Evolutionary conservation across 2,329 filamentous ascomycete species (phyloP).

Genomic region (Neodidymelliopsis sp.): DNA sequence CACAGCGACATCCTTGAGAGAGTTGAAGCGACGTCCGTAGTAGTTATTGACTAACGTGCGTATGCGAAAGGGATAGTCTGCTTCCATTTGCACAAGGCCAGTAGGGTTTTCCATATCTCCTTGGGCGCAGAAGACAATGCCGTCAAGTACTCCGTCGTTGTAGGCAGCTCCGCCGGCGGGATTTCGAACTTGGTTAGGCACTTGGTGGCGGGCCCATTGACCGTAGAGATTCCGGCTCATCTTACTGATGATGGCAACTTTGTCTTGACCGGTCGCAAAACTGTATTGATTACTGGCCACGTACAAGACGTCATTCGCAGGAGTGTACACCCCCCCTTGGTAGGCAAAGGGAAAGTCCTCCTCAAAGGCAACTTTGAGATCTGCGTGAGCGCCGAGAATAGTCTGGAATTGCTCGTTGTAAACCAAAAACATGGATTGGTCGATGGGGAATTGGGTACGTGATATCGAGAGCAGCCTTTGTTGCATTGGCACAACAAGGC

Average conservation of each 20-base stretch:
- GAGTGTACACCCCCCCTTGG: slow-evolving; percentile 55
- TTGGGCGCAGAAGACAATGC: slow-evolving; percentile 46
- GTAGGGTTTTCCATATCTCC: slow-evolving; percentile 38
- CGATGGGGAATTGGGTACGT: slow-evolving; percentile 8
- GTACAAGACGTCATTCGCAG: slow-evolving; percentile 43
- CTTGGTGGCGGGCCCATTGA: slow-evolving; percentile 17
- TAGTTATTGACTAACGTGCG: slow-evolving; percentile 35
- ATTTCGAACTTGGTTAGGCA: slow-evolving; percentile 24
- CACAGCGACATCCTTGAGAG: slow-evolving; percentile 50
- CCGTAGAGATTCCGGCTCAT: slow-evolving; percentile 19
- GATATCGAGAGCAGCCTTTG: slow-evolving; percentile 19
- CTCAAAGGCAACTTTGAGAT: slow-evolving; percentile 22
- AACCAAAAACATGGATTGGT: slow-evolving; percentile 17
- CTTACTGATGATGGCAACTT: slow-evolving; percentile 30
- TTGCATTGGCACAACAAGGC: slow-evolving; percentile 14
- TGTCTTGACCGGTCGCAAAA: slow-evolving; percentile 24
- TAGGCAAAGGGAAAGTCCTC: slow-evolving; percentile 74
- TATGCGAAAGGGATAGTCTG: slow-evolving; percentile 27
- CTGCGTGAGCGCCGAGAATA: slow-evolving; percentile 17
- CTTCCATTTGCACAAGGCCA: slow-evolving; percentile 41
- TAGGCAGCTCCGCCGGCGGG: slow-evolving; percentile 41
- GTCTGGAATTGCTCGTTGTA: slow-evolving; percentile 19
- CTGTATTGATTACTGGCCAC: slow-evolving; percentile 50
- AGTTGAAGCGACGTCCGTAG: slow-evolving; percentile 54
- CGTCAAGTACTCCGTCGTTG: slow-evolving; percentile 24